Conservation (phyloP, 2,329 filamentous ascomycete species). For the Taxawa tesnikishii region DNA sequence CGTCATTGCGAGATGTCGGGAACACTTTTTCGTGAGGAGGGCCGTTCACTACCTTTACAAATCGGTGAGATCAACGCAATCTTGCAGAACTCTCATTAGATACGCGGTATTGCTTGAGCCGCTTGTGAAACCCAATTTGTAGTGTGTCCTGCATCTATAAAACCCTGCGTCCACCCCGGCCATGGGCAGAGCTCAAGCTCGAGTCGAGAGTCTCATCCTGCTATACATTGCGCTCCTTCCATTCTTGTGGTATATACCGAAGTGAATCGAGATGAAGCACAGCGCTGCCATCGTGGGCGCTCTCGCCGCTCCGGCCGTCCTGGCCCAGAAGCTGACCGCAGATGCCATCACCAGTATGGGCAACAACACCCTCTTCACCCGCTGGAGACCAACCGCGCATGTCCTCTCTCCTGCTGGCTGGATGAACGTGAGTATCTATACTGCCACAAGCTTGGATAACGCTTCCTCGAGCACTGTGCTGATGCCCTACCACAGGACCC, state of each 20-base stretch:
- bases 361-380: slow-evolving; percentile 37
- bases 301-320: neutral
- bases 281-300: neutral
- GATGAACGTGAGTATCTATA: slow-evolving; percentile 24
- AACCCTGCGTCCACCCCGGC: no score
- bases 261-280: slow-evolving; percentile 1
- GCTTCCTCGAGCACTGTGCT: neutral
- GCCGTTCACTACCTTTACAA: no score
- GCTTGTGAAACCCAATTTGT: no score
- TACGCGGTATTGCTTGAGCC: no score
- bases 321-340: slow-evolving; percentile 14
- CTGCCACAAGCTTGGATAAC: no score
- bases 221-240: no score
- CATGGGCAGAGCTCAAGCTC: neutral
- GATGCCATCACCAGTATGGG: slow-evolving; percentile 21
- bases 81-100: no score
- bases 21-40: no score
- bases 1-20: no score
- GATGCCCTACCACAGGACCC: slow-evolving; percentile 26
- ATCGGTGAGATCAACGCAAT: no score
- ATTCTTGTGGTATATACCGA: no score
- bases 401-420: slow-evolving; percentile 36
- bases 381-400: slow-evolving; percentile 35
- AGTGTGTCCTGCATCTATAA: no score
- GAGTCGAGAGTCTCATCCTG: neutral